Evolutionary conservation across 2,329 filamentous ascomycete species (phyloP), one percentile per base, ranked within the genome.

Genomic region (Calonectria honghensis): DNA sequence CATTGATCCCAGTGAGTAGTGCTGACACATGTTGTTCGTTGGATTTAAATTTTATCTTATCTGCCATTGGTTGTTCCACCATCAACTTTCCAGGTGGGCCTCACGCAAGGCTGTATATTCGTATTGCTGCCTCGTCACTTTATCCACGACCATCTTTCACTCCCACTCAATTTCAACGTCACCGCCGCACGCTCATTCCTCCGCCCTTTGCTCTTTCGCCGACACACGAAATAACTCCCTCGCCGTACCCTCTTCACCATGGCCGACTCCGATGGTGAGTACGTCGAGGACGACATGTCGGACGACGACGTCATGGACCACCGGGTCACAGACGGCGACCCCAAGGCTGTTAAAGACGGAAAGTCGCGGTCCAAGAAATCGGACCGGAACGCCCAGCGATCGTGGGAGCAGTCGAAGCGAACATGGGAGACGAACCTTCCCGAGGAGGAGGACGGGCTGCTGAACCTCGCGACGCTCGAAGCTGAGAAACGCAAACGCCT

Each of bases 401-500:
- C 91, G 4, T 94, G 92, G 92, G 92, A 94, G 83, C 88, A 91
- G 82, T 91, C 93, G 32, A 91, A 92, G 83, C 88, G 92, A 70
- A 92, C 91, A 27, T 94, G 92, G 92, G 95, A 96, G 82, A 91
- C 91, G 9, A 91, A 96, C 41, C 91, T 94, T 65, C 85, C 85
- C 59, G 85, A 86, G 68, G 95, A 97, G 85, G 93, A 93, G 52
- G 95, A 97, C 85, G 95, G 94, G 59, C 93, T 92, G 72, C 92
- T 98, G 78, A 93, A 92, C 72, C 91, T 98, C 51, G 93, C 95
- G 77, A 93, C 93, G 29, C 89, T 96, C 64, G 95, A 98, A 84
- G 95, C 95, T 29, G 93, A 94, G 83, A 97, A 97, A 88, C 92
- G 96, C 74, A 86, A 85, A 79, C 95, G 96, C 80, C 87, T 98